Base-by-base conservation (phyloP, 345 rosid species). In the Aquilaria sinensis region DNA sequence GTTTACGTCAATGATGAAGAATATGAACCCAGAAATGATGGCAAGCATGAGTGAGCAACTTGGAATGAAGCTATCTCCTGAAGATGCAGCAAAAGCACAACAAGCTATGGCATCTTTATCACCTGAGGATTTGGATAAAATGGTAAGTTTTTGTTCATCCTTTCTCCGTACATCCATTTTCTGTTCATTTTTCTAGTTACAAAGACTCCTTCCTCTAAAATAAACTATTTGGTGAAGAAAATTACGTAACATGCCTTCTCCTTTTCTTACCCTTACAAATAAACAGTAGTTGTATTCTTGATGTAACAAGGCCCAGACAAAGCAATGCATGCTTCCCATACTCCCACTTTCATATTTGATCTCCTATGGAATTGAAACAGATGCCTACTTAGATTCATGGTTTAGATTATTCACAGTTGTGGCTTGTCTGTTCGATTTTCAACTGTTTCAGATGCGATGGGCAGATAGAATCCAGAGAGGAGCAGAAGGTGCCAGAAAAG, bases 1-100 rank as follows among this genome's bases (percentile, higher is more conserved):
- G 90, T 85, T 90, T 41, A 51, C 84, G 43, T 85, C 96, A 55
- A 87, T 91, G 96, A 80, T 95, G 49, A 87, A 89, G 80, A 91
- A 80, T 70, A 79, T 91, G 92, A 91, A 83, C 61, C 97, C 99
- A 32, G 97, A 89, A 47, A 89, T 84, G 89, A 87, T 95, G 95
- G 86, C 92, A 54, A 89, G 87, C 83, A 89, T 91, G 97, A 78
- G 97, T 23, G 90, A 95, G 72, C 97, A 91, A 53, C 87, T 95
- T 64, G 97, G 99, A 37, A 47, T 89, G 66, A 89, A 89, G 71
- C 86, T 91, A 41, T 82, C 97, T 47, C 81, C 46, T 10, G 97
- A 91, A 75, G 96, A 91, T 58, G 96, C 97, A 15, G 96, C 72
- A 15, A 91, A 77, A 77, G 95, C 88, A 69, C 96, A 95, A 61